Evolutionary conservation across 2,329 filamentous ascomycete genomes (phyloP), one percentile per base, ranked within the genome.

Genomic region (Huntiella savannae): DNA sequence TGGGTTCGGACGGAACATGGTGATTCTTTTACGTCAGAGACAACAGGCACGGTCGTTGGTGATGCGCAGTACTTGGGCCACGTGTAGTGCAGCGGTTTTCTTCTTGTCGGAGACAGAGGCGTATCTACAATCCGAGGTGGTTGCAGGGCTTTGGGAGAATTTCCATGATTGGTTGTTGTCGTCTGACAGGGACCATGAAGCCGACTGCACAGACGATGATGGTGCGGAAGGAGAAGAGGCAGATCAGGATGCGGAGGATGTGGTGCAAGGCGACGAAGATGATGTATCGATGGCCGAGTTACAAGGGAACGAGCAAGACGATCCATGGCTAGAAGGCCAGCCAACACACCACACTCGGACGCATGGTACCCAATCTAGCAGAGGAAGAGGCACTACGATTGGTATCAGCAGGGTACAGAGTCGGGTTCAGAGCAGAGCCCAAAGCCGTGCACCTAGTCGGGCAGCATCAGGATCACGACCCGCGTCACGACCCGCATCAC

Each of bases 51-150:
- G 88, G 13, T 70, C 73, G 4, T 67, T 69, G 33, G 70, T 73
- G 0, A 81, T 93, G 70, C 76, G 91, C 12, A 80, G 77, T 52
- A 73, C 88, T 1, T 98, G 91, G 91, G 88, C 86, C 0, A 92
- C 84, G 0, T 80, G 82, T 54, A 86, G 82, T 56, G 82, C 86
- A 2, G 80, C 84, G 1, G 74, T 93, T 3, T 95, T 94, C 62
- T 82, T 96, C 54, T 68, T 96, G 3, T 84, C 82, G 0, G 87
- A 95, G 58, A 79, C 84, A 11, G 82, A 88, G 53, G 77, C 77
- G 3, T 96, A 93, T 55, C 76, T 96, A 39, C 88, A 95, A 59
- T 84, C 82, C 1, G 86, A 94, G 56, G 79, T 96, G 5, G 79
- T 95, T 11, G 75, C 78, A 50, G 77, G 78, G 32, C 77, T 84